Percentiles rank a stretch among this genome's conserved stretches.
These are phyloP conservation scores for Fusarium continuum DNA, from an alignment of 2,329 filamentous ascomycete species.

Conservation along the genomic window DNA sequence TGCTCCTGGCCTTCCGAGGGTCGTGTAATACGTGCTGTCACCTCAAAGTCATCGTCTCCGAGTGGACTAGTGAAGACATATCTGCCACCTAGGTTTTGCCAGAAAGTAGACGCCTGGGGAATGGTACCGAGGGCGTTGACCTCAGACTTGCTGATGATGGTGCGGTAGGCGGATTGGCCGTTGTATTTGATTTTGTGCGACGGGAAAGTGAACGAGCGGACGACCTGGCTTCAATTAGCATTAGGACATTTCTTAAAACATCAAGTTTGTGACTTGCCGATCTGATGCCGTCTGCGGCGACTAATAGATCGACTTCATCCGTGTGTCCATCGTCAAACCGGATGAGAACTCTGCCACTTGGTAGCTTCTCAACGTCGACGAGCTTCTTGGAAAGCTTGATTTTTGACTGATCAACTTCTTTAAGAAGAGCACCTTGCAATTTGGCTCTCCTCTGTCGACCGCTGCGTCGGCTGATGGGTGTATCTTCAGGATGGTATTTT, in stretches of 20 bases:
- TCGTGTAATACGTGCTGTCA: conserved; percentile 40
- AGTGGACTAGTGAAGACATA: conserved; percentile 49
- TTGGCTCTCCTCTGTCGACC: conserved; percentile 48
- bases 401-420: conserved; percentile 53
- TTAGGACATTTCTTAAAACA: accelerated
- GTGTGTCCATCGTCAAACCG: conserved; percentile 55
- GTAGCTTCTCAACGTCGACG: conserved; percentile 49
- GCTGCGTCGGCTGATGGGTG: conserved; percentile 40
- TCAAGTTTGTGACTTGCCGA: conserved; percentile 46
- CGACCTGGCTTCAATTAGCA: conserved; percentile 44
- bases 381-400: conserved; percentile 59
- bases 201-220: conserved; percentile 53
- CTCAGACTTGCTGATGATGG: conserved; percentile 41
- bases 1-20: conserved; percentile 37
- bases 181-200: conserved; percentile 57
- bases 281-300: conserved; percentile 63
- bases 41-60: conserved; percentile 47
- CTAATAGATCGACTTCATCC: conserved; percentile 56
- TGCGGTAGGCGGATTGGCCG: conserved; percentile 47
- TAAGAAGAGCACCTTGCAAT: conserved; percentile 59
- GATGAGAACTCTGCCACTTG: conserved; percentile 50
- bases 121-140: conserved; percentile 45
- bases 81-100: conserved; percentile 44
- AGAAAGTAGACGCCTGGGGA: conserved; percentile 44
- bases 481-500: conserved; percentile 32